Evolutionary conservation across 192 early-diverging fungal species (phyloP), one percentile per base, ranked within the genome.

Genomic region (Rhizophagus prolifer): DNA sequence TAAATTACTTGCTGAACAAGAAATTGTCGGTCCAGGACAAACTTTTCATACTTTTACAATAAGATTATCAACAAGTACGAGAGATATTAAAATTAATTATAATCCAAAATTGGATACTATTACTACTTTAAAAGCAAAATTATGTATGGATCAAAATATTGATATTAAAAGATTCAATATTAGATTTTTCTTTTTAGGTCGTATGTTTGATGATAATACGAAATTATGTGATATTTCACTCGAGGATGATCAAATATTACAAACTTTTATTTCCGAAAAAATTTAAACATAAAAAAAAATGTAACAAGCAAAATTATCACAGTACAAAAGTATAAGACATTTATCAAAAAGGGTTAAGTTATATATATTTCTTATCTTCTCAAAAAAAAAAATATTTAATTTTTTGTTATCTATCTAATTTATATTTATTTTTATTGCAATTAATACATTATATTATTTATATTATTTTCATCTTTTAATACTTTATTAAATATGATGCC

Each of bases 181-280:
- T 16, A 76, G 81, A 68, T 79, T 90, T 19, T 83, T 88, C 70
- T 86, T 86, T 67, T 62, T 90, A 23, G 88, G 88, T 25, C 75
- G 77, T 60, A 62, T 86, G 31, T 80, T 90, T 1, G 75, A 79
- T 9, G 83, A 82, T 67, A 73, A 76, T 30, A 58, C 50, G 9
- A 54, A 25, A 21, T n/a, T 76, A 14, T 13, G 13, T 9, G 75
- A 76, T 68, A 12, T 76, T 16, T 34, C 46, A 59, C 12, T 68
- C 21, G 50, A 58, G 10, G 47, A 69, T 7, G 75, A 13, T 14
- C 75, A 76, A 68, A 47, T 76, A 31, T 58, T 76, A 38, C 75
- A 76, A 76, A 47, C 65, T 12, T 76, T 76, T 21, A 76, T 76
- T 58, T 38, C 62, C n/a, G 75, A 76, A 59, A 76, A 38, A 38